A percentile compares a stretch with the other conserved stretches of the same genome.
phyloP scores from a whole-genome alignment of 129 eudicot genomes.

The Artemisia argyi region DNA sequence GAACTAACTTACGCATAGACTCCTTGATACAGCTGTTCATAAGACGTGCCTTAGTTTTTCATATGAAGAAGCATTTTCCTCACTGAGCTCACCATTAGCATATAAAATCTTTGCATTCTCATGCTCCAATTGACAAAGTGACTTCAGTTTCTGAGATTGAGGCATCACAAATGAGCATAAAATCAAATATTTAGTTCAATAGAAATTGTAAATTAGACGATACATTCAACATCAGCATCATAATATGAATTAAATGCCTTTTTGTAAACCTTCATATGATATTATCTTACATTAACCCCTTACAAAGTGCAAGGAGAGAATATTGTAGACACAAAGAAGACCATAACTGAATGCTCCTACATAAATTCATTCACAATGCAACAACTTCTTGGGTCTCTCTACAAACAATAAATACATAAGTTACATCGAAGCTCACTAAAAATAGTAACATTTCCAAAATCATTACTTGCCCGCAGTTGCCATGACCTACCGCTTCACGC shows the following conservation, averaged over 20 bases:
- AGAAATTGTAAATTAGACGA: too few species aligned
- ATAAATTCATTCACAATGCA: too few species aligned
- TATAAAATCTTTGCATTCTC: constrained; percentile 89
- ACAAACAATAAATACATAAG: too few species aligned
- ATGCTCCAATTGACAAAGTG: constrained; percentile 92
- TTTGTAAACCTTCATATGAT: constrained; percentile 75
- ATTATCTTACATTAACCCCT: constrained; percentile 72
- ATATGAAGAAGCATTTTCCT: constrained; percentile 81
- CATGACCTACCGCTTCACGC: constrained; percentile 91
- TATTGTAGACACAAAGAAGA: constrained; percentile 8
- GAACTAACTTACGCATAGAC: constrained; percentile 71
- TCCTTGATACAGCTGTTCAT: constrained; percentile 85
- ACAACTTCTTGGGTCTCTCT: too few species aligned
- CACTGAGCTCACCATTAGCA: constrained; percentile 93
- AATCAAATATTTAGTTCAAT: constrained; percentile 2
- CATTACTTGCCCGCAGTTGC: constrained; percentile 83
- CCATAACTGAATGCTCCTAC: background rate
- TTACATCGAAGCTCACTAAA: too few species aligned
- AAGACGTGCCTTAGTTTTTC: constrained; percentile 86
- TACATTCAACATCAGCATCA: constrained; percentile 64
- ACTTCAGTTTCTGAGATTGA: constrained; percentile 40
- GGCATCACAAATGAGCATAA: constrained; percentile 12
- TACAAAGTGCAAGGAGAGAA: constrained; percentile 49
- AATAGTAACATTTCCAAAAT: background rate
- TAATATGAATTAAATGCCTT: constrained; percentile 77